Evolutionary conservation across 768 basidiomycete genomes (phyloP).

Genomic region (Calocybe cyanea): DNA sequence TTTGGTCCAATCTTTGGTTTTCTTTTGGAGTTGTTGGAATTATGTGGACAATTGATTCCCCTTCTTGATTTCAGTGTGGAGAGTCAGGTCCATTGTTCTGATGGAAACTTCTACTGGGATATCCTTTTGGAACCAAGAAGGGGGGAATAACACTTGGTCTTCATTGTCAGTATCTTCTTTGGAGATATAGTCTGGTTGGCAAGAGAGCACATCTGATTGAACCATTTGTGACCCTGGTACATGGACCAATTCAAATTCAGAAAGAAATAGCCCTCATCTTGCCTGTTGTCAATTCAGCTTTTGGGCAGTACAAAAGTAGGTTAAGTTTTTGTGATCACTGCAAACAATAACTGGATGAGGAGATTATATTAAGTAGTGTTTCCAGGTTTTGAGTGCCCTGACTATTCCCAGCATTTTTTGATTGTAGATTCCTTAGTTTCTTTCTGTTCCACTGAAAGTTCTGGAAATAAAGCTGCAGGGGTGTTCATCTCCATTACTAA

Average conservation of each 20-base stretch:
- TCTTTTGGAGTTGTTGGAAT: too few species aligned
- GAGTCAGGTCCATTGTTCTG: too few species aligned
- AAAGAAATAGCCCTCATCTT: not conserved
- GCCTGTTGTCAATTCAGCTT: not conserved
- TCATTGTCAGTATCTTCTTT: not conserved
- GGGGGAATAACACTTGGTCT: too few species aligned
- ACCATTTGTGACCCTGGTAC: not conserved
- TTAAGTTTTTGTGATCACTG: not conserved
- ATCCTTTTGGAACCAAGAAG: too few species aligned
- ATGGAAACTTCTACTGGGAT: too few species aligned
- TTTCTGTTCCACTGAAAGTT: constrained; percentile 21
- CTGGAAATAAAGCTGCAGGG: constrained; percentile 32
- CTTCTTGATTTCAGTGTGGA: too few species aligned
- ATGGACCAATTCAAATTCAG: constrained; percentile 1
- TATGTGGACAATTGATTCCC: too few species aligned
- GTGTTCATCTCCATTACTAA: constrained; percentile 20
- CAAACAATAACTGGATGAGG: constrained; percentile 4
- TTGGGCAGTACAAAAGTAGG: constrained; percentile 1
- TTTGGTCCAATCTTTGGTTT: not conserved
- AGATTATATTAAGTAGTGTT: constrained; percentile 20
- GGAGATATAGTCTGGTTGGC: not conserved
- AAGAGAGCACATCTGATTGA: not conserved
- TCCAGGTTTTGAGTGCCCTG: constrained; percentile 27
- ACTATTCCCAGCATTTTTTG: constrained; percentile 42
- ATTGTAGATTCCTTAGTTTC: constrained; percentile 35